A percentile compares a stretch with the other conserved stretches of the same genome.
Evolutionary conservation across 345 rosid species (phyloP).

Genomic region (Euphorbia lathyris): DNA sequence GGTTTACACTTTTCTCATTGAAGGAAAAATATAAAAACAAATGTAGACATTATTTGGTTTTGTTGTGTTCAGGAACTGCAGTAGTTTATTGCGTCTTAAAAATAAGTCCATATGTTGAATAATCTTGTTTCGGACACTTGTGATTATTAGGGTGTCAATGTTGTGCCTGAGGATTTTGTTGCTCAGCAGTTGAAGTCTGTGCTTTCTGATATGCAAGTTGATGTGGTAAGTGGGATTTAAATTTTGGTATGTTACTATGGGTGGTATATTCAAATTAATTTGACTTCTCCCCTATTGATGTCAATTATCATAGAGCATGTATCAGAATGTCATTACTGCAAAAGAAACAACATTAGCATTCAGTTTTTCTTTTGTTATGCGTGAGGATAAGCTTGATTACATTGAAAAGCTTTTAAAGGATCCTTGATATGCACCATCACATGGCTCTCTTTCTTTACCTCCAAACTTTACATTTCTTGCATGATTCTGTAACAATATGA

Average conservation of each 20-base stretch:
- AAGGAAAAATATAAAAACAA: no score
- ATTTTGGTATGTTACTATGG: not conserved
- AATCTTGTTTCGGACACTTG: not conserved
- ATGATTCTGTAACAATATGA: not conserved
- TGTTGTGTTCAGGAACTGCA: not conserved
- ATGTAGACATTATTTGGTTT: not conserved
- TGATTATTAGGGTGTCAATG: conserved; percentile 41
- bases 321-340: not conserved
- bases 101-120: not conserved
- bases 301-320: not conserved
- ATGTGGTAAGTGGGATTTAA: conserved; percentile 56
- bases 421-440: no score
- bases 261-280: not conserved
- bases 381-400: not conserved
- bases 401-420: not conserved
- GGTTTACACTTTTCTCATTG: no score
- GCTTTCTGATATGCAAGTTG: conserved; percentile 87
- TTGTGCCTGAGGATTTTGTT: conserved; percentile 56
- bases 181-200: conserved; percentile 79
- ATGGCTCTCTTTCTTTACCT: not conserved
- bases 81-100: not conserved
- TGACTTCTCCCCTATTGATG: not conserved
- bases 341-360: not conserved
- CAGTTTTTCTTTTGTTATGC: not conserved
- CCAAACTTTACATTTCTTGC: not conserved